phyloP scores from a whole-genome alignment of 2,329 filamentous ascomycete species.

The Neodidymelliopsis sp. region DNA sequence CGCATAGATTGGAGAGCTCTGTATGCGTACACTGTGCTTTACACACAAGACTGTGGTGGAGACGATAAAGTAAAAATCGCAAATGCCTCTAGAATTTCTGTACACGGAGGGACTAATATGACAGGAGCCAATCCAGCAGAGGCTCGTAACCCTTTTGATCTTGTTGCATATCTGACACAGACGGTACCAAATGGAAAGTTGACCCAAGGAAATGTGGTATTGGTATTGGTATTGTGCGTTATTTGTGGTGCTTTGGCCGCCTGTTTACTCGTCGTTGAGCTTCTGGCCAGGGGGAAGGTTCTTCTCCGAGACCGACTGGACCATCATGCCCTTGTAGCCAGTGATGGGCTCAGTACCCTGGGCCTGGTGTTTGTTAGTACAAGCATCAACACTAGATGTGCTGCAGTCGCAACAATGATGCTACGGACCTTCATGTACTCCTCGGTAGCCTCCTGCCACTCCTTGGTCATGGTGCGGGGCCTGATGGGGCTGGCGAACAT shows the following conservation, averaged over 20 bases:
- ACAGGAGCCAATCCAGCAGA: slow-evolving; percentile 40
- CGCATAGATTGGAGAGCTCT: slow-evolving; percentile 32
- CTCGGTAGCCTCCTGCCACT: slow-evolving; percentile 95
- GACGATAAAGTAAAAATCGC: slow-evolving; percentile 27
- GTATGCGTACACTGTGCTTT: slow-evolving; percentile 30
- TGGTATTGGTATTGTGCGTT: slow-evolving; percentile 41
- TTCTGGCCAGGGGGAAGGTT: slow-evolving; percentile 33
- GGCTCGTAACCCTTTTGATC: slow-evolving; percentile 34
- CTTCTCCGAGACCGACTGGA: slow-evolving; percentile 49
- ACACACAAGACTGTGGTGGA: slow-evolving; percentile 26
- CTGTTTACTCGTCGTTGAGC: slow-evolving; percentile 44
- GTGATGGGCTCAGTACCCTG: slow-evolving; percentile 51
- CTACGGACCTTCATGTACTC: slow-evolving; percentile 86
- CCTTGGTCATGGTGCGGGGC: slow-evolving; percentile 91
- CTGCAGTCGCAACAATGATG: not conserved
- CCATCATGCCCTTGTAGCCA: slow-evolving; percentile 50
- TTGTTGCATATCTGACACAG: slow-evolving; percentile 44
- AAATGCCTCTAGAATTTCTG: slow-evolving; percentile 49
- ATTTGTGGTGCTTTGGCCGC: slow-evolving; percentile 29
- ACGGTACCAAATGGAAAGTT: slow-evolving; percentile 47
- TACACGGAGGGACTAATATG: slow-evolving; percentile 50
- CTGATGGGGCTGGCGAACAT: slow-evolving; percentile 68
- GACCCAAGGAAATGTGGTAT: slow-evolving; percentile 47
- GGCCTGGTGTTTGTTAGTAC: slow-evolving; percentile 35
- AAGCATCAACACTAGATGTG: not conserved